Conservation (phyloP, 2,329 filamentous ascomycete genomes). For the Clonostachys sp. region DNA sequence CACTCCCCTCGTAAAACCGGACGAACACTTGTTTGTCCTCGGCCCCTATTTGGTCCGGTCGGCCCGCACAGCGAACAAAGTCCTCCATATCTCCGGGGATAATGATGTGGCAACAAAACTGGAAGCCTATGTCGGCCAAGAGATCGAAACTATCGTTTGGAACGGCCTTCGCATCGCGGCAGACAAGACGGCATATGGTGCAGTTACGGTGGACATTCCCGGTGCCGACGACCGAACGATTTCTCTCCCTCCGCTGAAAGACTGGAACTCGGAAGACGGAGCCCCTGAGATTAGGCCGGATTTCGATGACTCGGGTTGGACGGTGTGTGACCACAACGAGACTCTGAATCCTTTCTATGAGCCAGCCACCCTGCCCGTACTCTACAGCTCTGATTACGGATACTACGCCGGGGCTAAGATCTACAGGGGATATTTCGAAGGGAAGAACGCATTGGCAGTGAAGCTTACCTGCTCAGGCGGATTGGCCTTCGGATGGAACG, state of each 20-base stretch:
- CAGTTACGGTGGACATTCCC: no score
- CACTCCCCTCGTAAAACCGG: constrained; percentile 37
- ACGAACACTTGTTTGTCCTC: constrained; percentile 40
- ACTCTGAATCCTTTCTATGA: constrained; percentile 14
- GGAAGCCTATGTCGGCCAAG: no score
- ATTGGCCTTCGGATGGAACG: constrained; percentile 56
- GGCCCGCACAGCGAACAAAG: constrained; percentile 24
- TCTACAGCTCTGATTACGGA: constrained; percentile 66
- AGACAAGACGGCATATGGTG: no score
- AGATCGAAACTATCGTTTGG: no score
- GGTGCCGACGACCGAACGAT: no score
- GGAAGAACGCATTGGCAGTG: constrained; percentile 23
- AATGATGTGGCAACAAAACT: constrained; percentile 5
- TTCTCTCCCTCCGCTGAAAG: neutral
- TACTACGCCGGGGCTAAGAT: constrained; percentile 61
- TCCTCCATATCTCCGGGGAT: constrained; percentile 38
- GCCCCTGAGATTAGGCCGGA: constrained; percentile 8
- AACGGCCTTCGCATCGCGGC: no score
- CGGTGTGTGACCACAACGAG: constrained; percentile 27
- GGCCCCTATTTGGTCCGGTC: constrained; percentile 48
- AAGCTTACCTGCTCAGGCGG: constrained; percentile 58
- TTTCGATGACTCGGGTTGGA: constrained; percentile 34
- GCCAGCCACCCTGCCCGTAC: constrained; percentile 55
- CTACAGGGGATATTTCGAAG: constrained; percentile 60
- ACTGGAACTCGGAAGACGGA: constrained; percentile 6